Percentiles rank a stretch among this genome's conserved stretches.
These are phyloP conservation scores for Umbilicaria muhlenbergii DNA, from an alignment of 495 filamentous ascomycete genomes.

Conservation along the genomic window DNA sequence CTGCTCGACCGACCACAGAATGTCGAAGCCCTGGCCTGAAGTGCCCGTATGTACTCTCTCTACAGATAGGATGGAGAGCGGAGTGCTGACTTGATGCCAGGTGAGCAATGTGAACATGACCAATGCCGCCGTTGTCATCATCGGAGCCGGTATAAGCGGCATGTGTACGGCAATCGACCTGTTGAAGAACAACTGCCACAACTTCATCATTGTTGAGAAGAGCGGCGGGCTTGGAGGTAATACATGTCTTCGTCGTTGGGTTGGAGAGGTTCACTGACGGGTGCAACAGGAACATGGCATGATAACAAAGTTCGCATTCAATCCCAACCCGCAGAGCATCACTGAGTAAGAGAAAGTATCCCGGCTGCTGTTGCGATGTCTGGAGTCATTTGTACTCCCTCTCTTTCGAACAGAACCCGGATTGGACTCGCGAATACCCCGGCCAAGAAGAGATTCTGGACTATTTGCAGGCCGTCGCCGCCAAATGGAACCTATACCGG, in stretches of 20 bases:
- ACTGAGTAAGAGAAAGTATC: conserved; percentile 39
- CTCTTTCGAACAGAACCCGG: conserved; percentile 47
- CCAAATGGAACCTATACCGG: conserved; percentile 7
- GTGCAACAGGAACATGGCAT: no score
- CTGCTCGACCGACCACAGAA: no score
- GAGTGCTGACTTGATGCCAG: no score
- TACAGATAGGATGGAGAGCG: no score
- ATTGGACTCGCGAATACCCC: conserved; percentile 49
- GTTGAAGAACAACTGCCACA: conserved; percentile 33
- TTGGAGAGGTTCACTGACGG: no score
- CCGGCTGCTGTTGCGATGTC: conserved; percentile 38
- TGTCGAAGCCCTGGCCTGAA: no score
- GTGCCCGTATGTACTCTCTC: no score
- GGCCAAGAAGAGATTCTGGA: conserved; percentile 46
- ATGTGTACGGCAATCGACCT: conserved; percentile 44
- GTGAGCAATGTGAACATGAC: conserved; percentile 13
- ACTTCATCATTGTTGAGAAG: conserved; percentile 41
- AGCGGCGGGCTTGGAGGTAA: conserved; percentile 35
- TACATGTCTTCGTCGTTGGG: no score
- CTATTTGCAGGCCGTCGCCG: conserved; percentile 2
- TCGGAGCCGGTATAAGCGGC: conserved; percentile 37
- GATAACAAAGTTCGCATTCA: no score
- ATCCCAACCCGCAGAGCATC: conserved; percentile 1
- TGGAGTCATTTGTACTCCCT: conserved; percentile 43
- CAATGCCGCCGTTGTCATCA: conserved; percentile 35